Evolutionary conservation across 768 basidiomycete species (phyloP), one percentile per base, ranked within the genome.

Genomic region (Tulasnella calospora): DNA sequence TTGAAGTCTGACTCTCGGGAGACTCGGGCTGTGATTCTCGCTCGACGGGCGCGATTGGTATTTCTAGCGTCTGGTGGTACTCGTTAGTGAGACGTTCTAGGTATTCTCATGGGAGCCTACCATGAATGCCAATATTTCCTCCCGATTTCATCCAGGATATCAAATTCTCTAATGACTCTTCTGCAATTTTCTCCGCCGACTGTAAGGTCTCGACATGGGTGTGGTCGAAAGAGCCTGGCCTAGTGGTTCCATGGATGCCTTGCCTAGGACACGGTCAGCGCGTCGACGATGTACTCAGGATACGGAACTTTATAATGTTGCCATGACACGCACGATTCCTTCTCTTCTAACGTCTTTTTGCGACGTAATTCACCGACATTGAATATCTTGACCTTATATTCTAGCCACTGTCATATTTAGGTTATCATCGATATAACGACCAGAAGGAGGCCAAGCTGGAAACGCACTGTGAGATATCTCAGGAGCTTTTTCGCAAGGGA

Each of bases 401-500:
- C 98, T 61, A 99, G 89, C 98, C 98, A 99, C 96, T 99, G 81
- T 33, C 23, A 27, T 9, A 13, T n/a, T 19, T 1, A 23, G 19
- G 21, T 75, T 36, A 57, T 30, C 47, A 36, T 30, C 21, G 13
- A n/a, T 41, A 30, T 13, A 17, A 17, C 27, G 30, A 27, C 6
- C 23, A 17, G 30, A 38, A 38, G 15, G 44, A 15, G 35, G 9
- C 47, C 36, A 10, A n/a, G 6, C 74, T 44, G 80, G 41, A 9
- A 75, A 44, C 33, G n/a, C 80, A 95, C 97, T 85, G 94, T 93
- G 55, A 99, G 88, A 84, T 99, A 99, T 79, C 96, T 90, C 92
- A 91, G 95, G 79, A 99, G 90, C 86, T 97, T 99, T 85, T 99
- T 99, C 84, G 94, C 96, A 79, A 99, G 89, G 84, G 98, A 99